Percentiles rank a stretch among this genome's conserved stretches.
Conservation (phyloP, 805 yeast species). For the Suhomyces sp. region DNA sequence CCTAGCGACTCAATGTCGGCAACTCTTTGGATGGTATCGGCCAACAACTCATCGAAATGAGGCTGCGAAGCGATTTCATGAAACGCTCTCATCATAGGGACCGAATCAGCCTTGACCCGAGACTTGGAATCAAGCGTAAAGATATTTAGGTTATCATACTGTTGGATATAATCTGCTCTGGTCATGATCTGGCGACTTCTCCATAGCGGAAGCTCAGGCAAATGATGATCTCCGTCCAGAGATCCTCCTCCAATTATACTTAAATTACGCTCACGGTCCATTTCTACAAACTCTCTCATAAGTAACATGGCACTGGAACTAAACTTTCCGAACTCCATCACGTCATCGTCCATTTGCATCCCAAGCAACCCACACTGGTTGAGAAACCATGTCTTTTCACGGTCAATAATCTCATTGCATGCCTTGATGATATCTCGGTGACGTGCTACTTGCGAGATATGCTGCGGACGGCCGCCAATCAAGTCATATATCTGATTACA, state of each 20-base stretch:
- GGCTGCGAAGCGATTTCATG: conserved; percentile 72
- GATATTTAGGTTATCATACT: conserved; percentile 70
- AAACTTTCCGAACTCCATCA: conserved; percentile 79
- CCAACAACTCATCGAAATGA: conserved; percentile 63
- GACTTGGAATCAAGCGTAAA: conserved; percentile 76
- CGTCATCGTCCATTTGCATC: conserved; percentile 82
- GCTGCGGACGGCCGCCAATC: conserved; percentile 85
- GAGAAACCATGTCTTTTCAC: conserved; percentile 82
- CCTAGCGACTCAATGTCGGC: conserved; percentile 73
- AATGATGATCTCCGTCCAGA: conserved; percentile 40
- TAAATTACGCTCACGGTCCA: conserved; percentile 46
- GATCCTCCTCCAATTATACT: conserved; percentile 16
- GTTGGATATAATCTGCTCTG: conserved; percentile 73
- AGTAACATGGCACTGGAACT: conserved; percentile 70
- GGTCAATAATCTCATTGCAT: conserved; percentile 67
- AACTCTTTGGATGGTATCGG: conserved; percentile 65
- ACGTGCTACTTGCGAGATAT: conserved; percentile 65
- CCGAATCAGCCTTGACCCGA: conserved; percentile 74
- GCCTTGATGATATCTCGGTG: conserved; percentile 56
- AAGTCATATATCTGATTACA: conserved; percentile 61
- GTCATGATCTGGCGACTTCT: conserved; percentile 84
- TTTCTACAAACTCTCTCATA: conserved; percentile 66
- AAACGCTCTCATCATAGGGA: conserved; percentile 89
- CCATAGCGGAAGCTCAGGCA: conserved; percentile 81
- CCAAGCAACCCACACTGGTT: conserved; percentile 81